Evolutionary conservation across 73 alveolate genomes (phyloP).

Genomic region (Paramecium caudatum): DNA sequence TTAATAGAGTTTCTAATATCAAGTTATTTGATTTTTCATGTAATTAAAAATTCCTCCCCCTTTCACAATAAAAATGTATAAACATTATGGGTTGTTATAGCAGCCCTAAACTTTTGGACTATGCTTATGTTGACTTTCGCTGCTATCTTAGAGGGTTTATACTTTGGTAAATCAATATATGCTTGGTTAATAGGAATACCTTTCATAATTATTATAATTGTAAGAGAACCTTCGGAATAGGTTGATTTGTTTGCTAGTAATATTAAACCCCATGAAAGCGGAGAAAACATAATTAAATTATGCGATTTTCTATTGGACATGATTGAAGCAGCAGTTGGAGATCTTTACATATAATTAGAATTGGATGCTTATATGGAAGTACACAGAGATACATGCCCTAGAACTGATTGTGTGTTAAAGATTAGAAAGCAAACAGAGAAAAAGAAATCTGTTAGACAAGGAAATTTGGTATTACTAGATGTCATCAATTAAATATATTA

Average conservation of each 20-base stretch:
- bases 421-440: conserved; percentile 18
- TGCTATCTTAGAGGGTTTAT: conserved; percentile 49
- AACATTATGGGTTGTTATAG: conserved; percentile 67
- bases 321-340: conserved; percentile 12
- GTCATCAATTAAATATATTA: conserved; percentile 39
- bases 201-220: conserved; percentile 35
- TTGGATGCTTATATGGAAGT: conserved; percentile 65
- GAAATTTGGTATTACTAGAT: conserved; percentile 32
- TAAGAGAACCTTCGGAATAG: conserved; percentile 48
- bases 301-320: conserved; percentile 21
- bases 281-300: conserved; percentile 43
- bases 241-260: conserved; percentile 69
- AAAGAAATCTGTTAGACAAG: conserved; percentile 44
- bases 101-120: conserved; percentile 74
- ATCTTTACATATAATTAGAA: conserved; percentile 3
- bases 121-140: conserved; percentile 67
- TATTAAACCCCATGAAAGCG: conserved; percentile 45
- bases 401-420: conserved; percentile 46
- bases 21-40: conserved; percentile 35
- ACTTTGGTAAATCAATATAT: conserved; percentile 51
- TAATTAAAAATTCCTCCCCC: conserved; percentile 44
- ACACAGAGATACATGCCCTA: conserved; percentile 68
- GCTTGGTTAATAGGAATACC: conserved; percentile 77
- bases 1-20: conserved; percentile 30
- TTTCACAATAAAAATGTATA: conserved; percentile 24